Conservation (phyloP, 1,139 yeast species). For the Geotrichum fermentans region DNA sequence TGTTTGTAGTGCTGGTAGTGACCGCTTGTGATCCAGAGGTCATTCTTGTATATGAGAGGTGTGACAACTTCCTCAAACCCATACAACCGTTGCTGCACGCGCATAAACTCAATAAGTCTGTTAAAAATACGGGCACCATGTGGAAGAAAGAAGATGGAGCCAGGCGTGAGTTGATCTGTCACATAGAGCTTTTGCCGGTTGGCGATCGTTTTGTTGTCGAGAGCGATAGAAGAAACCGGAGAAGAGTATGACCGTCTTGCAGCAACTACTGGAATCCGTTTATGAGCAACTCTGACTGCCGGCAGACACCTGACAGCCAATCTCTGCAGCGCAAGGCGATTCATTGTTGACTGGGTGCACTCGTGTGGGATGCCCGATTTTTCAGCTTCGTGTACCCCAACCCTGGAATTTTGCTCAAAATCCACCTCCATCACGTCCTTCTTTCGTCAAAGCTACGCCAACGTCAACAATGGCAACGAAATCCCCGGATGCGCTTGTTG, state of each 20-base stretch:
- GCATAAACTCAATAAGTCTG: constrained; percentile 74
- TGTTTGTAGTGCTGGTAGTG: constrained; percentile 95
- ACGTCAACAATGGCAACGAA: background rate
- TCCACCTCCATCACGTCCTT: background rate
- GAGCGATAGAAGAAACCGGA: constrained; percentile 8
- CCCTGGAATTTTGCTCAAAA: constrained; percentile 1
- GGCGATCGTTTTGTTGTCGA: constrained; percentile 23
- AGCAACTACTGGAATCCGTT: background rate
- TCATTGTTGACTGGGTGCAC: background rate
- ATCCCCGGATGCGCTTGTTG: constrained; percentile 28
- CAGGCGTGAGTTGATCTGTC: constrained; percentile 78
- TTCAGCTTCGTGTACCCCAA: background rate
- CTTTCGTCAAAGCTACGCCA: no score
- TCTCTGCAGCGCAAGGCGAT: background rate
- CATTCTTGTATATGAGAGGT: constrained; percentile 80
- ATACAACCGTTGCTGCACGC: constrained; percentile 69
- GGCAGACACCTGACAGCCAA: background rate
- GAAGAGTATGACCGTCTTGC: background rate
- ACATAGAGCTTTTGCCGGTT: constrained; percentile 62
- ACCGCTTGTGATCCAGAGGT: constrained; percentile 87
- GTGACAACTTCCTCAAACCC: constrained; percentile 93
- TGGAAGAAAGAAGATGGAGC: constrained; percentile 82
- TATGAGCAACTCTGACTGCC: background rate
- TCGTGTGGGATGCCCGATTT: background rate
- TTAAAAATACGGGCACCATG: constrained; percentile 87